Evolutionary conservation across 1,284 basidiomycete genomes (phyloP).

Genomic region (Moniliella sp.): DNA sequence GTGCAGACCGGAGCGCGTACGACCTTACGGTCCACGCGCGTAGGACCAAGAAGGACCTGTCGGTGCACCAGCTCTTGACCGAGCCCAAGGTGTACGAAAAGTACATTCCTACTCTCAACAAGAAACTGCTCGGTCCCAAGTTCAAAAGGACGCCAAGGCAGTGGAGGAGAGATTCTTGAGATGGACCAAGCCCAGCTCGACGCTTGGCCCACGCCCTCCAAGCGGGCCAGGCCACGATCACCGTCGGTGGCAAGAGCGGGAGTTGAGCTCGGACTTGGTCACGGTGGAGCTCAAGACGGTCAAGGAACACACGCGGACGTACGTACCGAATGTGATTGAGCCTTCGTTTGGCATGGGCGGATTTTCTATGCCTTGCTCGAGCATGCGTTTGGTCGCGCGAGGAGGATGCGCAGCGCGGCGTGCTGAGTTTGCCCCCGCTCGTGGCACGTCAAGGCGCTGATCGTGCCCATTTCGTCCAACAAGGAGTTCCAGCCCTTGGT

Average conservation of each 20-base stretch:
- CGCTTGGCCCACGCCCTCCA: constrained; percentile 53
- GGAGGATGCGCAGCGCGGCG: constrained; percentile 39
- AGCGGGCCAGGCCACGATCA: constrained; percentile 43
- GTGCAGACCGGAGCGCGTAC: constrained; percentile 90
- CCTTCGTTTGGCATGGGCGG: constrained; percentile 94
- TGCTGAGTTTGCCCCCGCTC: constrained; percentile 65
- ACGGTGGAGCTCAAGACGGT: constrained; percentile 64
- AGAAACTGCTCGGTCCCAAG: constrained; percentile 68
- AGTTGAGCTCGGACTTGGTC: constrained; percentile 53
- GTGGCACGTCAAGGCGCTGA: constrained; percentile 92
- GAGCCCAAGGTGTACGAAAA: constrained; percentile 57
- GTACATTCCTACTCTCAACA: constrained; percentile 57
- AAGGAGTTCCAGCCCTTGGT: constrained; percentile 66
- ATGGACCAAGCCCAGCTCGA: constrained; percentile 50
- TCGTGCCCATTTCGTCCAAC: constrained; percentile 78
- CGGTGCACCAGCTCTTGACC: constrained; percentile 61
- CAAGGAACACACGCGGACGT: constrained; percentile 82
- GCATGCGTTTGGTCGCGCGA: constrained; percentile 83
- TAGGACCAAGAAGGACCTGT: constrained; percentile 46
- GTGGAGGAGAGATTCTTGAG: constrained; percentile 51
- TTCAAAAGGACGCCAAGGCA: constrained; percentile 62
- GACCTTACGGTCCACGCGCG: constrained; percentile 48
- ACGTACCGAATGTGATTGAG: constrained; percentile 89
- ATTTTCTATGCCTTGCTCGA: constrained; percentile 85
- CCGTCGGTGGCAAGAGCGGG: constrained; percentile 45